Conservation (phyloP, 176 grass and related monocot genomes). For the Chloris gayana region DNA sequence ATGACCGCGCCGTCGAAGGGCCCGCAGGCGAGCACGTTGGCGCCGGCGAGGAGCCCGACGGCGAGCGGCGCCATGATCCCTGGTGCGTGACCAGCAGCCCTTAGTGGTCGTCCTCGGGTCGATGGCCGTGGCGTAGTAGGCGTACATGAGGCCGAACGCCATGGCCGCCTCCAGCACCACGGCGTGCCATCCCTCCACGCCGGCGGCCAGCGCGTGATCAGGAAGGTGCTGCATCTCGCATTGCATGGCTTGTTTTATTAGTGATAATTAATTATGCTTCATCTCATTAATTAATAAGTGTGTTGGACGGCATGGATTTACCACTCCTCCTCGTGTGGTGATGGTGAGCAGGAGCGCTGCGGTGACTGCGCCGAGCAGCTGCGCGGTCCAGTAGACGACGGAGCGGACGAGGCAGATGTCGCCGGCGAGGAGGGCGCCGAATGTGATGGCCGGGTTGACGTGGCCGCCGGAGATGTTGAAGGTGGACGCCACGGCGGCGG, state of each 20-base stretch:
- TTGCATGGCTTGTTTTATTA: not conserved
- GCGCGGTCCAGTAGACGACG: slow-evolving; percentile 44
- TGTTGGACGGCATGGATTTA: not conserved
- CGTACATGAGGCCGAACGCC: slow-evolving; percentile 54
- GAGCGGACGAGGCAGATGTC: slow-evolving; percentile 39
- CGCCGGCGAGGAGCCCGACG: slow-evolving; percentile 37
- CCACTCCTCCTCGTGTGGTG: slow-evolving; percentile 19
- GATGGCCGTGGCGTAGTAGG: slow-evolving; percentile 34
- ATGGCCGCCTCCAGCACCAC: slow-evolving; percentile 44
- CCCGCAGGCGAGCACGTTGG: slow-evolving; percentile 53
- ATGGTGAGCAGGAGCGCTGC: slow-evolving; percentile 36
- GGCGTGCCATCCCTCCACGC: slow-evolving; percentile 32
- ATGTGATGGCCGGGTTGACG: slow-evolving; percentile 56
- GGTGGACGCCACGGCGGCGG: slow-evolving; percentile 32
- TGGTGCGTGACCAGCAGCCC: not conserved
- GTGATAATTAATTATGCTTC: not conserved
- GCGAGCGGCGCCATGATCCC: slow-evolving; percentile 13
- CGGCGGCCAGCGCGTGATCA: slow-evolving; percentile 9
- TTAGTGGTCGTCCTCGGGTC: slow-evolving; percentile 3
- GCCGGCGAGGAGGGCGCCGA: slow-evolving; percentile 42
- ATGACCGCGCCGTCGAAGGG: slow-evolving; percentile 47
- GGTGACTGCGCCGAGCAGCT: slow-evolving; percentile 42
- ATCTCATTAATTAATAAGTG: no score
- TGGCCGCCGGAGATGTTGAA: slow-evolving; percentile 51
- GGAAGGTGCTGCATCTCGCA: slow-evolving; percentile 2